phyloP scores from a whole-genome alignment of 495 filamentous ascomycete species.

The Emericellopsis terricola region DNA sequence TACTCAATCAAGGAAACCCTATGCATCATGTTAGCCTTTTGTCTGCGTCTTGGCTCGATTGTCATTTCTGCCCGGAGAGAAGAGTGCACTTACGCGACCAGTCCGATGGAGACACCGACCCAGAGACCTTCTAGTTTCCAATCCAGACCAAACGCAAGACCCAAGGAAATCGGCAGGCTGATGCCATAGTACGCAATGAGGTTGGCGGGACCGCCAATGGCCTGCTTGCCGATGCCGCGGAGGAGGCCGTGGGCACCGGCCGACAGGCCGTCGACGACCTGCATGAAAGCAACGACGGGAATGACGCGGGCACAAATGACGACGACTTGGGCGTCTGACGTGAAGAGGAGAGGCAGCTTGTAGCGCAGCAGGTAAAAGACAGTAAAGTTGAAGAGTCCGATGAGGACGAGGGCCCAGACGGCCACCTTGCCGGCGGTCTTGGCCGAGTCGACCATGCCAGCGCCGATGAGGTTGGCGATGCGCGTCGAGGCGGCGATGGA shows the following conservation, averaged over 20 bases:
- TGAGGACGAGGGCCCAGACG: background rate
- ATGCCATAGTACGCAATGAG: constrained; percentile 58
- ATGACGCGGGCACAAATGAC: constrained; percentile 44
- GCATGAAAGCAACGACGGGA: constrained; percentile 55
- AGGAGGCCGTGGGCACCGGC: constrained; percentile 52
- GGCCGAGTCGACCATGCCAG: constrained; percentile 32
- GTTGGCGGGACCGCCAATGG: constrained; percentile 57
- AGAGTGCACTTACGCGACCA: constrained; percentile 15
- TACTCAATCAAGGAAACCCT: constrained; percentile 42
- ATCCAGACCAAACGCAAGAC: constrained; percentile 40
- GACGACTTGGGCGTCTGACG: constrained; percentile 50
- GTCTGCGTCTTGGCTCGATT: constrained; percentile 3
- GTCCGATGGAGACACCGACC: constrained; percentile 43
- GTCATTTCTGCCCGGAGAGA: no score
- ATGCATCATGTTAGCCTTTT: constrained; percentile 2
- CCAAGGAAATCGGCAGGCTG: constrained; percentile 55
- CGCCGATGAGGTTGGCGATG: constrained; percentile 46
- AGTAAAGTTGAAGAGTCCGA: constrained; percentile 49
- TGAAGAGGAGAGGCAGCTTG: constrained; percentile 50
- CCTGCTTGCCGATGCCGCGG: constrained; percentile 52
- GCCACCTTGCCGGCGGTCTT: constrained; percentile 41
- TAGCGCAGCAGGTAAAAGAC: constrained; percentile 34
- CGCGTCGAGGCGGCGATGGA: constrained; percentile 45
- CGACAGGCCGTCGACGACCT: constrained; percentile 54
- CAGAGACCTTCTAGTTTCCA: constrained; percentile 54